A percentile compares a stretch with the other conserved stretches of the same genome.
These are phyloP conservation scores for Meira miltonrushii DNA, from an alignment of 1,284 basidiomycete species.

Conservation along the genomic window DNA sequence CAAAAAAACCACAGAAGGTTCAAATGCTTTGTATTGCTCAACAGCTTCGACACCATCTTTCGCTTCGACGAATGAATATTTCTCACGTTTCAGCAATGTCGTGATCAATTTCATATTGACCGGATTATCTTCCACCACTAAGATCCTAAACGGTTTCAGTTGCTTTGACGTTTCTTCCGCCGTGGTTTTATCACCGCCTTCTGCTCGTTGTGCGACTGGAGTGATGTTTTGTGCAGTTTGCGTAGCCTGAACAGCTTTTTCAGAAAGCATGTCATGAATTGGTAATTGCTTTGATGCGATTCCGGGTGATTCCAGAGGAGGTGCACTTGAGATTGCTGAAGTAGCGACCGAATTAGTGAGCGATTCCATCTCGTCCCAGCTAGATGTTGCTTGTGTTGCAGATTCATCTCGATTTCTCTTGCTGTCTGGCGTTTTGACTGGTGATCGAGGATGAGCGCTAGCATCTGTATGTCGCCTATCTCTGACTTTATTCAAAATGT, in stretches of 20 bases:
- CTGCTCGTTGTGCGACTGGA: not conserved
- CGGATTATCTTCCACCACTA: conserved; percentile 44
- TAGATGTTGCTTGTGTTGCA: not conserved
- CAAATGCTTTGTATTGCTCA: conserved; percentile 24
- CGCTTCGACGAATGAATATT: conserved; percentile 29
- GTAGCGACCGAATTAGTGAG: not conserved
- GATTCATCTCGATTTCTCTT: not conserved
- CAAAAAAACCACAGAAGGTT: conserved; percentile 34
- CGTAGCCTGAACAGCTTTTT: not conserved
- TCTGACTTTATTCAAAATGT: not conserved
- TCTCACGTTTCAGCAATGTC: conserved; percentile 24
- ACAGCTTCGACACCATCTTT: conserved; percentile 38
- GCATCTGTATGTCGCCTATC: not conserved
- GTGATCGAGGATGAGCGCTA: not conserved
- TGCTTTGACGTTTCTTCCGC: not conserved
- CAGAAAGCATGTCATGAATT: too few relatives aligned
- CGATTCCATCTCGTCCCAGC: not conserved
- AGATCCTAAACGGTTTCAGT: conserved; percentile 27
- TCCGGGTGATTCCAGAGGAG: too few relatives aligned
- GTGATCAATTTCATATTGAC: conserved; percentile 40
- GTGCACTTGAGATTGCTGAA: not conserved
- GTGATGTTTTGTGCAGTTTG: not conserved
- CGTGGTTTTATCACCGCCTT: not conserved
- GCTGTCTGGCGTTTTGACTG: not conserved
- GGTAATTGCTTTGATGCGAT: too few relatives aligned